A percentile compares a stretch with the other conserved stretches of the same genome.
Evolutionary conservation across 2,329 filamentous ascomycete genomes (phyloP).

Genomic region (Celoporthe dispersa): DNA sequence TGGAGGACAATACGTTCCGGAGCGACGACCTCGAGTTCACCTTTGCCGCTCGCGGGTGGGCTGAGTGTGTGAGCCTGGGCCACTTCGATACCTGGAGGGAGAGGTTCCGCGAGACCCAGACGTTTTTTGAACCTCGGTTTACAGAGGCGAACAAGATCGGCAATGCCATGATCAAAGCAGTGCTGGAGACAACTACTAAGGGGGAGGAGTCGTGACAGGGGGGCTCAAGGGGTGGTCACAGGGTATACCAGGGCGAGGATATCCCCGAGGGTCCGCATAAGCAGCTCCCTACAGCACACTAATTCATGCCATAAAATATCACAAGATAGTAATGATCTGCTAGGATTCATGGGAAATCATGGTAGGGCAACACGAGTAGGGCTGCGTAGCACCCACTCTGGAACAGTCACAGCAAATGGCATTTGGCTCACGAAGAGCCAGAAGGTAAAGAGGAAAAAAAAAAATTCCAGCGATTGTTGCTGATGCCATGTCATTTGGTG

Average conservation of each 20-base stretch:
- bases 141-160: slow-evolving; percentile 84
- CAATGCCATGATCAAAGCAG: slow-evolving; percentile 96
- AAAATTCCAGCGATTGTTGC: not conserved
- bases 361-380: not conserved
- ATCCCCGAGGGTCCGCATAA: not conserved
- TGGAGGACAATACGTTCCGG: slow-evolving; percentile 90
- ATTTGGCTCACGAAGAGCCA: not conserved
- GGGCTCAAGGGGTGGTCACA: not conserved
- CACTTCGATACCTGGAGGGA: slow-evolving; percentile 93
- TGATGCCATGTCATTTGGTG: not conserved
- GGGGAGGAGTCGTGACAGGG: not conserved
- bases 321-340: not conserved
- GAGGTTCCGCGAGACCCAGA: slow-evolving; percentile 87
- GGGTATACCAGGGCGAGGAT: not conserved
- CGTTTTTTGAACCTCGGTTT: slow-evolving; percentile 90
- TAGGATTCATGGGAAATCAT: not conserved
- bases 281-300: not conserved
- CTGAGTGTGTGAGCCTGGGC: slow-evolving; percentile 86
- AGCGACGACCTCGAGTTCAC: slow-evolving; percentile 97
- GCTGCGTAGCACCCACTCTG: not conserved
- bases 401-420: not conserved
- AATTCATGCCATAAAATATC: not conserved
- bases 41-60: slow-evolving; percentile 95
- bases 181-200: slow-evolving; percentile 79
- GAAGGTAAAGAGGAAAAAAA: not conserved